Evolutionary conservation across 164 flowering plant genomes (phyloP), one percentile per base, ranked within the genome.

Genomic region (Tinospora cordifolia): DNA sequence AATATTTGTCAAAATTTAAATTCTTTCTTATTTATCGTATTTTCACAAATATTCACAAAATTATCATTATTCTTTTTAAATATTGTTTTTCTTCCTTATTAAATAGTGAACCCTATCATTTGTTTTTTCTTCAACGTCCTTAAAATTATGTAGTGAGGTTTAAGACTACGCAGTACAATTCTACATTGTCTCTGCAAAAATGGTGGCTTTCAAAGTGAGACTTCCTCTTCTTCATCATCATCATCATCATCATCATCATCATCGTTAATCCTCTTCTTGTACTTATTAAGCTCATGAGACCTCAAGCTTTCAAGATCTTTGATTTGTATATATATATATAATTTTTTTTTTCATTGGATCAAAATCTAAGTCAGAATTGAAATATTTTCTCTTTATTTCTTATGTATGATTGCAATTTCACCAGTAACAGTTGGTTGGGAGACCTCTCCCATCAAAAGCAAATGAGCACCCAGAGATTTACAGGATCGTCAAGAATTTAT

Each of bases 401-500:
- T 19, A n/a, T 63, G 19, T 10, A 41, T 47, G 59, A 25, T 21
- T 67, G 59, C 22, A 69, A 65, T 69, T 69, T 60, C 71, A 69
- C 13, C 71, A 69, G 54, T 69, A 59, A 47, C 71, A 69, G 64
- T 65, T 69, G 17, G 71, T 69, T 10, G 71, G 71, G 64, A 57
- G 71, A 69, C 64, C 71, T 60, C 65, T 69, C 36, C 71, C 71
- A 4, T 30, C 71, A 0, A 65, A 59, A 26, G 14, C 63, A 14
- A 54, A 69, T 39, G 71, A 69, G 65, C 71, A 69, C 15, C 71
- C 71, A 10, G 59, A 69, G 65, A 69, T 69, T 11, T 69, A 58
- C 51, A 39, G 71, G 49, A 69, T 60, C n/a, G n/a, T n/a, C n/a
- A n/a, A n/a, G n/a, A n/a, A n/a, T n/a, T n/a, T n/a, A n/a, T n/a